Evolutionary conservation across 176 grass and related monocot species (phyloP).

Genomic region (Zoysia pacifica): DNA sequence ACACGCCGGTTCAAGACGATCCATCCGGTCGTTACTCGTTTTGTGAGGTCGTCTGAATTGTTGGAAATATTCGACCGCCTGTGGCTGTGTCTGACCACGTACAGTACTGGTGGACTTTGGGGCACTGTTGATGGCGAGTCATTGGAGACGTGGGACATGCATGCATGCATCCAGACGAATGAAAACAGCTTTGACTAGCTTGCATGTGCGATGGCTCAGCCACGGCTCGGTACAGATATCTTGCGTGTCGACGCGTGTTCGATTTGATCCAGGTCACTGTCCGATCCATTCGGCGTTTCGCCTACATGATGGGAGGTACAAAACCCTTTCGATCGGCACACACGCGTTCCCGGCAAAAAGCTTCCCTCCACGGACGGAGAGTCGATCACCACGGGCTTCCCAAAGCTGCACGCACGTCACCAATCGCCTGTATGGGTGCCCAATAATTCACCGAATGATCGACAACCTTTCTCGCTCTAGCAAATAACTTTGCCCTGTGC

Average conservation of each 20-base stretch:
- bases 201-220: neutral
- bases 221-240: neutral
- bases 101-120: neutral
- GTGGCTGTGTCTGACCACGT: neutral
- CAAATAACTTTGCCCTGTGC: neutral
- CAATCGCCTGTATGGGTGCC: neutral
- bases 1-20: neutral
- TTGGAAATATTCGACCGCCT: neutral
- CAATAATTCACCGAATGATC: neutral
- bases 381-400: neutral
- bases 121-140: neutral
- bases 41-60: neutral
- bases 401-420: neutral
- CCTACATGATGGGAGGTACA: neutral
- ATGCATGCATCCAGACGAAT: neutral
- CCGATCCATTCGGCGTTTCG: conserved; percentile 6
- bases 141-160: neutral
- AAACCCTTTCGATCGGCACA: neutral
- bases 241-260: neutral
- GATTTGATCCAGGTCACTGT: neutral
- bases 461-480: neutral
- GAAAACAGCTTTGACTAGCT: neutral
- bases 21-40: neutral
- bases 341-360: neutral
- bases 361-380: conserved; percentile 7